Base-by-base conservation (phyloP, 139 green algal genomes). In the Auxenochlorella pyrenoidosa region DNA sequence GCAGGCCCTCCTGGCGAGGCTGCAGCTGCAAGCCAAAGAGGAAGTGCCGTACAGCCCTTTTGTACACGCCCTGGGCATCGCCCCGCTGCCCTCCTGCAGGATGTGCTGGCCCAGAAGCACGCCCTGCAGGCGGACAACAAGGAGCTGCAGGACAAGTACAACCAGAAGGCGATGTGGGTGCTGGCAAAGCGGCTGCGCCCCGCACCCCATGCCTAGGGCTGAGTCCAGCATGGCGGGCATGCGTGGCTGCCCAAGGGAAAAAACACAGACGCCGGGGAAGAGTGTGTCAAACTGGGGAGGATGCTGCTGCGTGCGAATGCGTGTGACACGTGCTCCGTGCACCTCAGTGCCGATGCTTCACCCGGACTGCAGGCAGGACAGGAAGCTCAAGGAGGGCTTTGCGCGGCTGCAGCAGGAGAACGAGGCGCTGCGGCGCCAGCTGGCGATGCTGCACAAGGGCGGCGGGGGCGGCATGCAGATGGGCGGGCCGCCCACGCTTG, bases 321-420 rank as follows among this genome's bases (percentile, higher is more conserved):
- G 22, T 3, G 13, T 8, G 59, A 68, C 24, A 28, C 5, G 22
- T 63, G 54, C 22, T 63, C 10, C 15, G 3, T 63, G 15, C 54
- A 24, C 18, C 18, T 24, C 16, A 38, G 40, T 88, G 68, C 18
- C 1, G 5, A 2, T 88, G 68, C 77, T 26, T 6, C 71, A 24
- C 75, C 26, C 34, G 1, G 12, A 12, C 0, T 19, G 83, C 92
- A 96, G 94, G 89, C 92, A 96, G 75, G 85, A 90, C 1, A 88
- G 90, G 5, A 94, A 95, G 81, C 91, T 96, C 36, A 91, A 94
- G 40, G 92, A 96, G 34, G 93, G 92, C 86, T 79, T 96, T 26
- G 93, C 95, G 44, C 54, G 66, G 77, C 44, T 94, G 24, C 88
- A 94, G 78, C 79, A 88, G 58, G 86, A 94, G 76, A 94, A 94